These are phyloP conservation scores for Polygonum maritimum DNA, from an alignment of 148 eudicot species.

Conservation along the genomic window DNA sequence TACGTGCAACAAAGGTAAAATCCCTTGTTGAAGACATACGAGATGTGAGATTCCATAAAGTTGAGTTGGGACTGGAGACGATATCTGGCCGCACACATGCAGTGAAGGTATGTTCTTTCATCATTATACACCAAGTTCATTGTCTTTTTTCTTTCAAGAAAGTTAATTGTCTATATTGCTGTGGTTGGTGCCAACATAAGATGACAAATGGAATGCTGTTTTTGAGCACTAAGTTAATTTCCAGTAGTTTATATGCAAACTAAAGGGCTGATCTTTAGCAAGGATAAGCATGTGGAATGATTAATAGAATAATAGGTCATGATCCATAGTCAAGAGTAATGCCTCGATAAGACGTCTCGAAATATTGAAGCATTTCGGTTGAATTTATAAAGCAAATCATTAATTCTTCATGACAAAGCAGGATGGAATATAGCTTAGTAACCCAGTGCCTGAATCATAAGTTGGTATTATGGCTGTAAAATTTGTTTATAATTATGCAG, in stretches of 20 bases:
- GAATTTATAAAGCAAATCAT: neutral
- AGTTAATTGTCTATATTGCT: too few species aligned
- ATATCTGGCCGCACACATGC: constrained; percentile 80
- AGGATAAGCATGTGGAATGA: neutral
- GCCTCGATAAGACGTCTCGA: neutral
- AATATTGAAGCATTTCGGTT: neutral
- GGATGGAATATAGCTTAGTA: neutral
- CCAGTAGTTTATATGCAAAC: neutral
- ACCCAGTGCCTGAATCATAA: neutral
- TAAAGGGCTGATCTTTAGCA: neutral
- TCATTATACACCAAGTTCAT: neutral
- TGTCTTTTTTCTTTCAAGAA: neutral
- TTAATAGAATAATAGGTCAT: neutral
- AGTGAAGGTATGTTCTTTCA: constrained; percentile 46
- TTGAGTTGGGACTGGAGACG: constrained; percentile 84
- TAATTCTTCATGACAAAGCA: neutral
- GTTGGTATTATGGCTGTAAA: neutral
- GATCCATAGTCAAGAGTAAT: neutral
- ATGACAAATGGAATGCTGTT: neutral
- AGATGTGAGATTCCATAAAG: constrained; percentile 94
- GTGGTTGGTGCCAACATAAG: neutral
- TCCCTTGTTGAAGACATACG: constrained; percentile 94
- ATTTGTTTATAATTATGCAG: constrained; percentile 25
- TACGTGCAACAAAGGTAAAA: constrained; percentile 46
- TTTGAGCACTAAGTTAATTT: neutral